Base-by-base conservation (phyloP, 345 rosid species). In the Aquilaria yunnanensis region DNA sequence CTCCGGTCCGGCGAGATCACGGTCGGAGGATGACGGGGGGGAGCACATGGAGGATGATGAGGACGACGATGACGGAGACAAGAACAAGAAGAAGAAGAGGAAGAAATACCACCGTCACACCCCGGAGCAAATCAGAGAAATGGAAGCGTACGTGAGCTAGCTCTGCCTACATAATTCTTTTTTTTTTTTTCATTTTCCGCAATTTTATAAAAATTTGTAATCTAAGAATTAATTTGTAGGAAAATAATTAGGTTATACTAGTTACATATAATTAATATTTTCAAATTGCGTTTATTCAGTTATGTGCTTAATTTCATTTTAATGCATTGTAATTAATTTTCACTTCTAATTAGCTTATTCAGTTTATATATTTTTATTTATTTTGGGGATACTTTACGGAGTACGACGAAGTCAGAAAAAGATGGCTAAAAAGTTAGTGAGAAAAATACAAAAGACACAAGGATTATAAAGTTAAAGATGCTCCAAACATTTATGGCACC, bases 31-130 rank as follows among this genome's bases (percentile, higher is more conserved):
- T 56, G 90, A 86, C 55, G 89, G 81, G 0, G 84, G 77, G 12
- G 96, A 75, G 2, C 82, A 80, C 13, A 75, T 67, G 12, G 89
- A 84, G 1, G 83, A 86, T 1, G 83, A 80, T 4, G 84, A 77
- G 2, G 91, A 77, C 1, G 79, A 60, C 8, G 83, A 65, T 2
- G 76, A 37, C 14, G 78, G 66, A 23, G 75, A 72, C 60, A 81
- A 85, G 61, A 73, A 64, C 55, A 88, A 85, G 70, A 94, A 86
- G 85, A 94, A 83, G 80, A 94, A 88, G 83, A 79, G 97, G 67
- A 94, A 94, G 84, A 94, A 87, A 78, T 94, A 94, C 47, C 97
- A 94, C 60, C 87, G 99, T 51, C 99, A 94, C 65, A 94, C 96
- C 9, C 80, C 96, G n/a, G 93, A 87, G 30, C 99, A 94, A 73